phyloP scores from a whole-genome alignment of 2,329 filamentous ascomycete species.

The Monilinia laxa region DNA sequence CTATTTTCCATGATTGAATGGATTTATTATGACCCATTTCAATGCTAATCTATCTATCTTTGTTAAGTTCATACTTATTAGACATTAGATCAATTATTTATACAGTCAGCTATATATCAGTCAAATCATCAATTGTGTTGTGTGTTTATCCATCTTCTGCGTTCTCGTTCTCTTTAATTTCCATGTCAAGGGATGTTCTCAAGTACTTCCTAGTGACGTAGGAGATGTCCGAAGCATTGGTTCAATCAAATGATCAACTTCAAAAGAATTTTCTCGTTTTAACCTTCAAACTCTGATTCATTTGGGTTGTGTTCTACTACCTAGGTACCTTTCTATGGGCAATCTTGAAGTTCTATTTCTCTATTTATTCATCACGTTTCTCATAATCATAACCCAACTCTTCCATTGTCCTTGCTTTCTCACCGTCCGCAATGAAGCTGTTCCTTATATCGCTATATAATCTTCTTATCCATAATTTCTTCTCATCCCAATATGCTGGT shows the following conservation, averaged over 20 bases:
- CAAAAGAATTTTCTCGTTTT: not conserved
- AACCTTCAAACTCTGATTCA: not conserved
- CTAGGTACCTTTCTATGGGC: too few relatives aligned
- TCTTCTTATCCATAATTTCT: slow-evolving; percentile 69
- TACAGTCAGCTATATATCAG: not conserved
- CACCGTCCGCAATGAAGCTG: slow-evolving; percentile 66
- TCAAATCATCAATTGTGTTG: not conserved
- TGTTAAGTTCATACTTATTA: not conserved
- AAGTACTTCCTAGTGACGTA: not conserved
- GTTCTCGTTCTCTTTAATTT: not conserved
- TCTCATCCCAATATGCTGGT: slow-evolving; percentile 69
- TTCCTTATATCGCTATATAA: slow-evolving; percentile 69
- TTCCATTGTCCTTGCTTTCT: slow-evolving; percentile 61
- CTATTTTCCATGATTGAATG: not conserved
- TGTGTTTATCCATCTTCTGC: not conserved
- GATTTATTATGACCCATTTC: not conserved
- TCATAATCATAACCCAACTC: slow-evolving; percentile 68
- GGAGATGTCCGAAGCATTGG: not conserved
- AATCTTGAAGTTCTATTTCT: not conserved
- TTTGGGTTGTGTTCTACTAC: not conserved
- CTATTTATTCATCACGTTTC: not conserved
- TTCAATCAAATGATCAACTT: not conserved
- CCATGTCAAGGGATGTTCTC: not conserved
- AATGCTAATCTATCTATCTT: slow-evolving; percentile 6
- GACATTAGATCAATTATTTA: not conserved